Evolutionary conservation across 495 filamentous ascomycete species (phyloP).

Genomic region (Hypomontagnella monticulosa): DNA sequence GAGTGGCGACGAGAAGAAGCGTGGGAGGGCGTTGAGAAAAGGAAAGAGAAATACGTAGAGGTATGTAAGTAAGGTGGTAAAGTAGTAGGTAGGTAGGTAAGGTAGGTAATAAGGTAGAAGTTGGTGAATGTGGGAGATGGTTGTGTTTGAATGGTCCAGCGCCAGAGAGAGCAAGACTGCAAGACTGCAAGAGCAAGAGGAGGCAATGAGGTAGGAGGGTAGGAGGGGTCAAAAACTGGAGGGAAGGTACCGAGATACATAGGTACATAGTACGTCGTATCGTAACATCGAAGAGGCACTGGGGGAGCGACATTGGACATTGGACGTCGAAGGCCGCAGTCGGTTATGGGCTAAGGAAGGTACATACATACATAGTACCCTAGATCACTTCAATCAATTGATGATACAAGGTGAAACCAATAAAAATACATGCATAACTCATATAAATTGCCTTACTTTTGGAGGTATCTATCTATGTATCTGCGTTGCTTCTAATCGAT

Average conservation of each 20-base stretch:
- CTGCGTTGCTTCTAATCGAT: too few species aligned
- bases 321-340: conserved; percentile 34
- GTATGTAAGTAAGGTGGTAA: conserved; percentile 18
- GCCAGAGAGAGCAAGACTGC: conserved; percentile 10
- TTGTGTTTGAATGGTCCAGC: conserved; percentile 38
- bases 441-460: too few species aligned
- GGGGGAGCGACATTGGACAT: too few species aligned
- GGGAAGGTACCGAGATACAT: conserved; percentile 27
- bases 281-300: conserved; percentile 26
- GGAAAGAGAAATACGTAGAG: conserved; percentile 38
- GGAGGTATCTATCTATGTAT: not conserved
- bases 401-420: too few species aligned
- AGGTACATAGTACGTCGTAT: conserved; percentile 36
- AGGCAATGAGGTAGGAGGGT: conserved; percentile 3
- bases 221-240: conserved; percentile 39
- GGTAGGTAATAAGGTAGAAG: not conserved
- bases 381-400: too few species aligned
- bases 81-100: conserved; percentile 15
- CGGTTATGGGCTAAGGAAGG: conserved; percentile 30
- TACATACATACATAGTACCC: conserved; percentile 18
- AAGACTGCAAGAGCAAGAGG: conserved; percentile 12
- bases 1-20: conserved; percentile 28
- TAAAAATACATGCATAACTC: too few species aligned
- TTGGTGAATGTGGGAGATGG: conserved; percentile 38
- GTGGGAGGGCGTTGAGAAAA: conserved; percentile 31